phyloP scores from a whole-genome alignment of 805 yeast genomes.

The Schwanniomyces sp. region DNA sequence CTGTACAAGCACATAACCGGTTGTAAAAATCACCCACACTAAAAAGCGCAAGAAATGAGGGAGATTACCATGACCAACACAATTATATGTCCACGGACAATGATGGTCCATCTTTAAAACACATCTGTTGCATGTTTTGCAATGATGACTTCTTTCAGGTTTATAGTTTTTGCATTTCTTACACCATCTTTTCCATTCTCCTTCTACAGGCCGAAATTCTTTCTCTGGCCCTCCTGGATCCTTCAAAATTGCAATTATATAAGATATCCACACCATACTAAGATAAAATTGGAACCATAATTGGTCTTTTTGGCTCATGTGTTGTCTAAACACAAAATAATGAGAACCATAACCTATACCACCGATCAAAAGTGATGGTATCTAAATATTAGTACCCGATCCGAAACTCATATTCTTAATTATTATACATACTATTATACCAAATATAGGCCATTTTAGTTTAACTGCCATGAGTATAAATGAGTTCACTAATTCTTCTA shows the following conservation, averaged over 20 bases:
- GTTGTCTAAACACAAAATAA: conserved; percentile 49
- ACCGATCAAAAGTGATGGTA: conserved; percentile 64
- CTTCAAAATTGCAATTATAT: conserved; percentile 61
- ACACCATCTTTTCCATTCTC: conserved; percentile 70
- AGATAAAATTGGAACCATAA: conserved; percentile 47
- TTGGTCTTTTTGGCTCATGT: conserved; percentile 40
- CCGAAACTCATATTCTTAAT: not conserved
- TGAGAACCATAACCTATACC: conserved; percentile 65
- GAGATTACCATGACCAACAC: conserved; percentile 77
- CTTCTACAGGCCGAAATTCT: conserved; percentile 40
- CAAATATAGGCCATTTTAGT: conserved; percentile 50
- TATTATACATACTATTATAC: conserved; percentile 35
- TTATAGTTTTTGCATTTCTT: conserved; percentile 68
- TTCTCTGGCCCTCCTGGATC: conserved; percentile 70
- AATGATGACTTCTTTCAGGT: conserved; percentile 86
- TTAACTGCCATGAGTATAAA: conserved; percentile 27
- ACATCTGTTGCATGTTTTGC: conserved; percentile 73
- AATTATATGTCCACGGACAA: conserved; percentile 89
- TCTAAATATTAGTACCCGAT: conserved; percentile 33
- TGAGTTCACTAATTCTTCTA: not conserved
- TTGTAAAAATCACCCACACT: conserved; percentile 58
- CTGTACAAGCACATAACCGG: conserved; percentile 46
- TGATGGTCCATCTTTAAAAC: conserved; percentile 93
- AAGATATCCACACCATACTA: conserved; percentile 70
- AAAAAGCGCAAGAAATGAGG: conserved; percentile 82